A percentile compares a stretch with the other conserved stretches of the same genome.
phyloP scores from a whole-genome alignment of 345 rosid species.

The Lagerstroemia speciosa region DNA sequence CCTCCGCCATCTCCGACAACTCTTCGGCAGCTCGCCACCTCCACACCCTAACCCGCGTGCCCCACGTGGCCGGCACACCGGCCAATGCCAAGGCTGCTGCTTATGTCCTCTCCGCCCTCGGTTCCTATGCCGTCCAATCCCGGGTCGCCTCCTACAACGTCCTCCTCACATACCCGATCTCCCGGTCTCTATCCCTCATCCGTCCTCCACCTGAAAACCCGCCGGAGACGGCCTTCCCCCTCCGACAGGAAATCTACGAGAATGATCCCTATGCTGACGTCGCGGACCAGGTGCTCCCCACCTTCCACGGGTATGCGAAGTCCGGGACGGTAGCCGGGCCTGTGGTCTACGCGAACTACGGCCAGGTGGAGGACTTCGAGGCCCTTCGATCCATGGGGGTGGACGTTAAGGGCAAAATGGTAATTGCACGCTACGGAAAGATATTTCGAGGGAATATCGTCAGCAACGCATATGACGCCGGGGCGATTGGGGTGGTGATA shows the following conservation, averaged over 20 bases:
- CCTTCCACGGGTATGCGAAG: slow-evolving; percentile 73
- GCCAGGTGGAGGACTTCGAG: slow-evolving; percentile 51
- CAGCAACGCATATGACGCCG: slow-evolving; percentile 47
- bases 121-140: slow-evolving; percentile 31
- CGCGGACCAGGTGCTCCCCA: slow-evolving; percentile 54
- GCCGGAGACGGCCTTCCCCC: slow-evolving; percentile 20
- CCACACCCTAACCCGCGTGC: slow-evolving; percentile 62
- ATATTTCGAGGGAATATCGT: slow-evolving; percentile 78
- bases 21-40: slow-evolving; percentile 53
- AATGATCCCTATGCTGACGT: slow-evolving; percentile 59
- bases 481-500: slow-evolving; percentile 58
- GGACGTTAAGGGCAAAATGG: slow-evolving; percentile 38
- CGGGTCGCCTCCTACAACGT: slow-evolving; percentile 47
- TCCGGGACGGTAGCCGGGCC: slow-evolving; percentile 55
- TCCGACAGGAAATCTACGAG: slow-evolving; percentile 42
- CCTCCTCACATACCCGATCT: slow-evolving; percentile 56
- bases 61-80: slow-evolving; percentile 65
- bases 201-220: slow-evolving; percentile 16
- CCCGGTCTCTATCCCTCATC: slow-evolving; percentile 43
- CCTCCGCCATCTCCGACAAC: slow-evolving; percentile 41
- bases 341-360: slow-evolving; percentile 63
- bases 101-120: slow-evolving; percentile 42
- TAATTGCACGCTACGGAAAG: slow-evolving; percentile 54
- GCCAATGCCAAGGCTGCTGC: slow-evolving; percentile 75
- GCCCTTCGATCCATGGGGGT: slow-evolving; percentile 39